Evolutionary conservation across 495 filamentous ascomycete species (phyloP).

Genomic region (Penicillium waksmanii): DNA sequence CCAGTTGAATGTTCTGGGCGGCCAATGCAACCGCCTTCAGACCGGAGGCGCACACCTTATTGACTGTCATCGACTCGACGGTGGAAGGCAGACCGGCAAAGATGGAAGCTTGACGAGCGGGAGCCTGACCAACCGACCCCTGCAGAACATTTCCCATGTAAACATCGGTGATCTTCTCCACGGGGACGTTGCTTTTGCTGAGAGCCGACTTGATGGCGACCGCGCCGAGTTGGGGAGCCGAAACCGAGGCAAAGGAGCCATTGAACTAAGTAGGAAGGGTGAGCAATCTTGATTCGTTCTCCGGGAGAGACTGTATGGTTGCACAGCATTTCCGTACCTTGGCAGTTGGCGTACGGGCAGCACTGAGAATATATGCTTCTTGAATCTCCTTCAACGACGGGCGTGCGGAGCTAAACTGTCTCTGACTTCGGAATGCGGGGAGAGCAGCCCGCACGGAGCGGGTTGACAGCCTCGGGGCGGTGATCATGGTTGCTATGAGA

Average conservation of each 20-base stretch:
- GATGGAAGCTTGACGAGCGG: conserved; percentile 87
- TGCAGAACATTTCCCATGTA: conserved; percentile 99
- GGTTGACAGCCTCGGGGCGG: conserved; percentile 29
- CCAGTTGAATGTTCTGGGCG: conserved; percentile 91
- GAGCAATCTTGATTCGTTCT: background rate
- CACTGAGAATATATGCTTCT: conserved; percentile 90
- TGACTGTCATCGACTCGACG: conserved; percentile 87
- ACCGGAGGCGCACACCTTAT: conserved; percentile 96
- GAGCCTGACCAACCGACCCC: conserved; percentile 81
- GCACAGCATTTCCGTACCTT: conserved; percentile 58
- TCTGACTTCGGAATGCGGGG: conserved; percentile 54
- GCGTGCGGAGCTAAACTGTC: conserved; percentile 69
- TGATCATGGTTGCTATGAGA: conserved; percentile 26
- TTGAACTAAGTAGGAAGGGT: conserved; percentile 69
- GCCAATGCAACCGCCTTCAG: conserved; percentile 89
- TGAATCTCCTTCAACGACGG: conserved; percentile 68
- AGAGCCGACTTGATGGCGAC: conserved; percentile 88
- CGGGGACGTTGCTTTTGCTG: conserved; percentile 76
- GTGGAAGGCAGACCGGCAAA: conserved; percentile 79
- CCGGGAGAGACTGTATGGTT: background rate
- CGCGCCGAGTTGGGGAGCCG: conserved; percentile 84
- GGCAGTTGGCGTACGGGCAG: conserved; percentile 82
- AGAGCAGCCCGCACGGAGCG: conserved; percentile 35
- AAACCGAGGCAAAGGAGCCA: conserved; percentile 78
- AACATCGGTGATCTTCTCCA: conserved; percentile 78